Evolutionary conservation across 2,329 filamentous ascomycete species (phyloP), one percentile per base, ranked within the genome.

Genomic region (Madurella fahalii): DNA sequence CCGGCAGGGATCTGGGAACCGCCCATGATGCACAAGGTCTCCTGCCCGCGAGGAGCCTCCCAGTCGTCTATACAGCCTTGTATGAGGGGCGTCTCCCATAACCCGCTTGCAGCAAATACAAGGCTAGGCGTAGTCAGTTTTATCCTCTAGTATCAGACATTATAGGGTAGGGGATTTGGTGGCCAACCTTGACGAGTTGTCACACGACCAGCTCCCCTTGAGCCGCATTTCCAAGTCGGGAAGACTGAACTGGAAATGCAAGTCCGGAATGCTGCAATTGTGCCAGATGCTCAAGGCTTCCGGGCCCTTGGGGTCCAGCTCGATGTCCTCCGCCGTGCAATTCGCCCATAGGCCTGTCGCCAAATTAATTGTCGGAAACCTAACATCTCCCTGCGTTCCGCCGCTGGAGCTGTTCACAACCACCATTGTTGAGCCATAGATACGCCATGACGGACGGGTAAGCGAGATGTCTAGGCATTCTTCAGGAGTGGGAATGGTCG

Each of bases 21-120:
- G 13, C 59, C 59, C 59, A 59, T 58, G 47, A 61, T 56, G 37
- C 59, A 61, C 13, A 59, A 46, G 2, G 47, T 56, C 40, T 61
- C 59, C 44, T 58, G 17, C 1, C 59, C 59, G 11, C 57, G 52
- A 9, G 54, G 50, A 1, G 49, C 55, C n/a, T 61, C 18, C 34
- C 50, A 54, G 17, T 59, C 56, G 16, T 61, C 59, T n/a, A 59
- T 37, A 31, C 59, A 61, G 13, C 48, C 59, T 40, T 61, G 59
- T 18, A 61, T 55, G 11, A 58, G 40, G 2, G 59, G 59, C 16
- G 46, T 42, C 30, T 59, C 54, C 57, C 57, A 61, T 4, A 18
- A 25, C 4, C 59, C 59, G 15, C 51, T 41, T 12, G 40, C 53
- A 5, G 43, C 25, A 32, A 60, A 61, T 13, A 25, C 17, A 16